Evolutionary conservation across 352 stramenopile genomes (phyloP).

Genomic region (Globisporangium radiosum): DNA sequence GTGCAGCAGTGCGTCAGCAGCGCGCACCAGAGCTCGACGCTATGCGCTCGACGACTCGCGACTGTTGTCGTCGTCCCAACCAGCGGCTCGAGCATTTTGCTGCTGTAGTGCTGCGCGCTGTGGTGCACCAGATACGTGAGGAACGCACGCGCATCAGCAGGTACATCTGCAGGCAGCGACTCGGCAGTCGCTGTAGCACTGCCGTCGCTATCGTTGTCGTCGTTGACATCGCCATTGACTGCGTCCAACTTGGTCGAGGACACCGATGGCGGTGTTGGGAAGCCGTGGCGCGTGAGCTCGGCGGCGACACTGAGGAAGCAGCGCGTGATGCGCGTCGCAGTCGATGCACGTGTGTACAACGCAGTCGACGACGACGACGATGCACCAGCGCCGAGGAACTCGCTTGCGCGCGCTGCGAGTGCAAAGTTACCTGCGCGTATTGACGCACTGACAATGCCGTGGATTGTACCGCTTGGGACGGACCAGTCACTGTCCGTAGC

Average conservation of each 20-base stretch:
- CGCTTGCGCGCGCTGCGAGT: constrained; percentile 27
- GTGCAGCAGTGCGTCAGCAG: constrained; percentile 23
- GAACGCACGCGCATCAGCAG: constrained; percentile 9
- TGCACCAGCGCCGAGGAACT: constrained; percentile 4
- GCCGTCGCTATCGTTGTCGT: not conserved
- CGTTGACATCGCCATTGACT: not conserved
- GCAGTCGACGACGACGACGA: not conserved
- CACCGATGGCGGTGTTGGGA: not conserved
- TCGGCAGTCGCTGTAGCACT: not conserved
- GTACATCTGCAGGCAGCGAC: not conserved
- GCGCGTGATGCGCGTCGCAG: constrained; percentile 4
- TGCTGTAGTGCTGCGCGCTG: constrained; percentile 5
- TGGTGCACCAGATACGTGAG: constrained; percentile 9
- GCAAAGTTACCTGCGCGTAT: constrained; percentile 15
- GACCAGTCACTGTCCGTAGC: constrained; percentile 6
- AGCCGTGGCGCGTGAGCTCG: not conserved
- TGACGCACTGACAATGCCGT: constrained; percentile 25
- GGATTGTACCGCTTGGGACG: constrained; percentile 34
- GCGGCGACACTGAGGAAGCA: constrained; percentile 11
- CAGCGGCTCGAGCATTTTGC: not conserved
- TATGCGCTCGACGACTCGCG: constrained; percentile 1
- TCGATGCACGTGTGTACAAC: constrained; percentile 2
- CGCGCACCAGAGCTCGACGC: constrained; percentile 22
- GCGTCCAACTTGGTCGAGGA: too few relatives aligned
- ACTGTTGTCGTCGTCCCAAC: not conserved